Evolutionary conservation across 2,329 filamentous ascomycete species (phyloP), one percentile per base, ranked within the genome.

Genomic region (Arthrobotrys entomopaga): DNA sequence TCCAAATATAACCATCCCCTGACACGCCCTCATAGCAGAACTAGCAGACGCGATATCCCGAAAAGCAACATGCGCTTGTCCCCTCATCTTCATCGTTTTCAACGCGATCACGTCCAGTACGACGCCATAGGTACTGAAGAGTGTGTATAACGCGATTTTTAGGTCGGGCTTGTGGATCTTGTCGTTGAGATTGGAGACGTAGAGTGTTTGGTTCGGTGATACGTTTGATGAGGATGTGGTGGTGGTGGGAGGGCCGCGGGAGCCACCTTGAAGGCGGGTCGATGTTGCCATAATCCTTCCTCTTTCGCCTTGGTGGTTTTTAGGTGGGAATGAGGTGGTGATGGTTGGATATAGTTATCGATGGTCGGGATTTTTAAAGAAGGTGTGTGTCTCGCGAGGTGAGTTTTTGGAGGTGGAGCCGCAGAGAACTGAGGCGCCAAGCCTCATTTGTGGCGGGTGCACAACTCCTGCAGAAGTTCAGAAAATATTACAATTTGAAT

Each of bases 31-130:
- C 92, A 99, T 92, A 1, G 95, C 95, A 80, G 97, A 92, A 22
- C 93, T 97, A 59, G 93, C 92, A n/a, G 92, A 89, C 77, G 97
- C 91, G 38, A 94, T 85, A 81, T 99, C 94, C 70, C 91, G 88
- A 81, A 93, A 98, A 13, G 95, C 91, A 74, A 99, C 85, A 80
- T 98, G 95, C 75, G 95, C 95, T 82, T 99, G 95, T 2, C 95
- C 95, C 57, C 95, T 90, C 93, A 98, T 97, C 83, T 92, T 92
- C 81, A 86, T 86, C 0, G 92, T 96, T 83, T 93, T 96, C 78
- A 97, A 85, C 29, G 92, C 91, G 56, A 97, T 91, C 19, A 99
- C 88, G 81, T 99, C 95, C 70, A 99, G 87, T 15, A 99, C 91
- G 0, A 92, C 89, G 46, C 95, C 95, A 81, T 97, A 96, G 13